Evolutionary conservation across 1,284 basidiomycete species (phyloP).

Genomic region (Salmacisia buchloeana): DNA sequence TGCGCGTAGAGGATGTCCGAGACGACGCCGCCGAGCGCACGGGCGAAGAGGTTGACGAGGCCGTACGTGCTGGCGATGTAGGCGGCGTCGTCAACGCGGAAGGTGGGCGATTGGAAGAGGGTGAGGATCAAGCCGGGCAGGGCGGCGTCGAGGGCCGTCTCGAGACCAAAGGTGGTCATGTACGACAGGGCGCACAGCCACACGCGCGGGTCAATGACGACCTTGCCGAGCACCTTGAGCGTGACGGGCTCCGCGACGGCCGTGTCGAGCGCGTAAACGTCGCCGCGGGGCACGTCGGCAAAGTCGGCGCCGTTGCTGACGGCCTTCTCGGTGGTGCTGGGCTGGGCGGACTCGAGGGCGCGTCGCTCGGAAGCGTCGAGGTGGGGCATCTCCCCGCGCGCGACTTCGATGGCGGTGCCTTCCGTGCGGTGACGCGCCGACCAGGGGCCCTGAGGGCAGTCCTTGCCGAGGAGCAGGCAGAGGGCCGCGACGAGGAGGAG

Average conservation of each 20-base stretch:
- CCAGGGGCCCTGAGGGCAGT: conserved; percentile 63
- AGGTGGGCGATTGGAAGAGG: conserved; percentile 49
- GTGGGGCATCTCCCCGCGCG: conserved; percentile 43
- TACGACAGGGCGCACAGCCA: conserved; percentile 62
- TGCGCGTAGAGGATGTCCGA: conserved; percentile 57
- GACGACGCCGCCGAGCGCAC: conserved; percentile 58
- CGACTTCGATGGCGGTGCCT: conserved; percentile 50
- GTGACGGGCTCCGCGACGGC: conserved; percentile 59
- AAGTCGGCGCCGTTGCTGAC: conserved; percentile 31
- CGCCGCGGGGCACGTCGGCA: conserved; percentile 34
- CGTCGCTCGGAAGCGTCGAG: conserved; percentile 47
- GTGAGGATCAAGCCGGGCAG: conserved; percentile 57
- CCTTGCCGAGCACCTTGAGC: conserved; percentile 45
- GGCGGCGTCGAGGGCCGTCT: conserved; percentile 61
- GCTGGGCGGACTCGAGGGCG: conserved; percentile 15
- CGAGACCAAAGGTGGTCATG: conserved; percentile 57
- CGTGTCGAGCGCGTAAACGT: conserved; percentile 49
- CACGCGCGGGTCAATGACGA: conserved; percentile 57
- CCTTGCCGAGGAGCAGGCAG: conserved; percentile 58
- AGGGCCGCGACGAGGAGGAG: conserved; percentile 56
- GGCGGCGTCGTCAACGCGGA: conserved; percentile 58
- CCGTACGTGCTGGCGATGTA: conserved; percentile 56
- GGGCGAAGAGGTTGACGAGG: conserved; percentile 58
- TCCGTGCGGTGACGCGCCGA: conserved; percentile 56
- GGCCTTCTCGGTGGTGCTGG: conserved; percentile 41